These are phyloP conservation scores for Penicillium fuscoglaucum DNA, from an alignment of 2,329 filamentous ascomycete species.

Conservation along the genomic window DNA sequence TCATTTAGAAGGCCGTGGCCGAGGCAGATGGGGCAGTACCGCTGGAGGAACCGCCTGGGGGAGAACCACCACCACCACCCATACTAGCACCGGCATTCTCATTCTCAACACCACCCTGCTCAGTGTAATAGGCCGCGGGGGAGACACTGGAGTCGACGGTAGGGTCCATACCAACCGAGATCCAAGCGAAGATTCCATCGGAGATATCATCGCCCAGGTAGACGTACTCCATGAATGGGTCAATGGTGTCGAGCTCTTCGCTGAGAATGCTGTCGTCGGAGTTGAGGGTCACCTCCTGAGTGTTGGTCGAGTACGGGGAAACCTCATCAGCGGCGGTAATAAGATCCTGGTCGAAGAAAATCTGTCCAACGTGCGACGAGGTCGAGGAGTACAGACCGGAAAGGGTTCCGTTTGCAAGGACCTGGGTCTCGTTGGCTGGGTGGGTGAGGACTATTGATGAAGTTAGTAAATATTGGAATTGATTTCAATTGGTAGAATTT, in stretches of 20 bases:
- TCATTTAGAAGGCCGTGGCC: background rate
- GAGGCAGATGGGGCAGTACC: background rate
- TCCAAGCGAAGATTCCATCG: conserved; percentile 58
- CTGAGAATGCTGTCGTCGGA: conserved; percentile 53
- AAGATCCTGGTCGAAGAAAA: conserved; percentile 64
- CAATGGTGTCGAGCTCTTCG: conserved; percentile 53
- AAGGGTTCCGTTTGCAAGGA: conserved; percentile 54
- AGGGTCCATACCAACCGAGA: conserved; percentile 53
- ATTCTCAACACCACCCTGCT: conserved; percentile 37
- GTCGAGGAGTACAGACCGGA: conserved; percentile 43
- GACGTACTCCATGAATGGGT: conserved; percentile 61
- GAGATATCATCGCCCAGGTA: conserved; percentile 54
- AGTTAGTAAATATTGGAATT: background rate
- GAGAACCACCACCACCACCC: conserved; percentile 18
- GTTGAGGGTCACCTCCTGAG: conserved; percentile 52
- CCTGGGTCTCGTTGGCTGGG: conserved; percentile 31
- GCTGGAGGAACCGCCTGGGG: background rate
- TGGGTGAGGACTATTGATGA: conserved; percentile 33
- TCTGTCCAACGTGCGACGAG: conserved; percentile 62
- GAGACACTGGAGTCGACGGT: conserved; percentile 32
- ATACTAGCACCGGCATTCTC: conserved; percentile 19
- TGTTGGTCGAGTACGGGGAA: conserved; percentile 52
- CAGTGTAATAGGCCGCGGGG: conserved; percentile 35
- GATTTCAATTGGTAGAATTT: background rate
- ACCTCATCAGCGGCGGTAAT: conserved; percentile 52